phyloP scores from a whole-genome alignment of 1,284 basidiomycete species.

The Agaricales sp. region DNA sequence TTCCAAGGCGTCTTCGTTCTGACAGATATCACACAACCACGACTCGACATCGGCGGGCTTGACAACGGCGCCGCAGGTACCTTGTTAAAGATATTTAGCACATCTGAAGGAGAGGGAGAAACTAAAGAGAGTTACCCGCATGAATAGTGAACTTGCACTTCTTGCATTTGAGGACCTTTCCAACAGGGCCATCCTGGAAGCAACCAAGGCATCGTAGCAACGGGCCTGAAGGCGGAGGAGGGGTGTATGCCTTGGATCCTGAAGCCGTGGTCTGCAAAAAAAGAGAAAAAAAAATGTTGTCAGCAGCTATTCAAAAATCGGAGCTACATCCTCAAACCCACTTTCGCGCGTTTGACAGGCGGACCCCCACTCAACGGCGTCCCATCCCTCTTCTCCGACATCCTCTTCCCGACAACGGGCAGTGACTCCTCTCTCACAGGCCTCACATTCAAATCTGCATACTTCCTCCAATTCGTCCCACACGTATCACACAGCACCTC shows the following conservation, averaged over 20 bases:
- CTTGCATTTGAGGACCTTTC: slow-evolving; percentile 71
- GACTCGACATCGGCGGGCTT: slow-evolving; percentile 51
- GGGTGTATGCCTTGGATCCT: slow-evolving; percentile 44
- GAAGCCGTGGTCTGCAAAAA: slow-evolving; percentile 32
- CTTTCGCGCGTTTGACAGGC: slow-evolving; percentile 58
- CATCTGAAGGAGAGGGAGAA: neutral
- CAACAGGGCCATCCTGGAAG: slow-evolving; percentile 58
- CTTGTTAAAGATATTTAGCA: slow-evolving; percentile 23
- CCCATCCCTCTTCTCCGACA: slow-evolving; percentile 65
- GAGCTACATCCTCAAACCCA: slow-evolving; percentile 21
- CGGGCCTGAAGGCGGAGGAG: slow-evolving; percentile 40
- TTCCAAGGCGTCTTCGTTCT: slow-evolving; percentile 70
- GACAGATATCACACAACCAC: slow-evolving; percentile 82
- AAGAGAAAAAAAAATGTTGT: slow-evolving; percentile 2
- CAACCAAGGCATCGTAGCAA: slow-evolving; percentile 73
- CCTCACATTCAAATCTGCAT: slow-evolving; percentile 74
- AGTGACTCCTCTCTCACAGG: slow-evolving; percentile 56
- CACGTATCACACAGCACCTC: slow-evolving; percentile 74
- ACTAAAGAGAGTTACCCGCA: slow-evolving; percentile 35
- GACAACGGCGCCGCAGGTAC: slow-evolving; percentile 58
- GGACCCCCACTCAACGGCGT: slow-evolving; percentile 54
- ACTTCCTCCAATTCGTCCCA: slow-evolving; percentile 79
- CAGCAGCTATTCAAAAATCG: slow-evolving; percentile 1
- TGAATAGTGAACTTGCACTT: slow-evolving; percentile 72
- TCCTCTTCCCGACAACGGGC: slow-evolving; percentile 33